phyloP scores from a whole-genome alignment of 208 protist species.

The Tritrichomonas musculus region DNA sequence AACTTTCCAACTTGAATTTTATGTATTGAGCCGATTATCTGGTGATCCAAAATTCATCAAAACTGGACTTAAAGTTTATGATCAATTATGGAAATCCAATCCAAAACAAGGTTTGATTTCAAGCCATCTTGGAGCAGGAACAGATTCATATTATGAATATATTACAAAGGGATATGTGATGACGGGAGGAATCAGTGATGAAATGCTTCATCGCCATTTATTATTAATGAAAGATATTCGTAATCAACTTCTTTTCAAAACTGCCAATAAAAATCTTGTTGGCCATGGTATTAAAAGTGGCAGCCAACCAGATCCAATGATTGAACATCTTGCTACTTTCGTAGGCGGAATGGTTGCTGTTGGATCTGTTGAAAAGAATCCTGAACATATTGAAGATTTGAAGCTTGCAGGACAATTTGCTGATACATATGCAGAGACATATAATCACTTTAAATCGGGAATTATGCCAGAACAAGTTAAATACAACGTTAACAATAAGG shows the following conservation, averaged over 20 bases:
- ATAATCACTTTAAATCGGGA: neutral
- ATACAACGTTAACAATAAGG: neutral
- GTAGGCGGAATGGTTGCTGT: neutral
- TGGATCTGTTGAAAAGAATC: neutral
- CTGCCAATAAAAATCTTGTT: neutral
- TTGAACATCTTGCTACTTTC: neutral
- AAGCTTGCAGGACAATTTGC: neutral
- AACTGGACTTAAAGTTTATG: neutral
- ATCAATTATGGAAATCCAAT: neutral
- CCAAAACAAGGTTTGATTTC: neutral
- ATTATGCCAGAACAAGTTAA: neutral
- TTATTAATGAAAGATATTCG: neutral
- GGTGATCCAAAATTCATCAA: neutral
- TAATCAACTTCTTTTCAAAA: neutral
- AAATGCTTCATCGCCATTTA: neutral
- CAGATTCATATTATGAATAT: slow-evolving; percentile 29
- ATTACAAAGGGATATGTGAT: neutral
- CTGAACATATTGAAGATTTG: neutral
- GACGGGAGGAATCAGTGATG: neutral
- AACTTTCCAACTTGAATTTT: neutral
- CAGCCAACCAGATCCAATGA: no score
- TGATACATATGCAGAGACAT: neutral
- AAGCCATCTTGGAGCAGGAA: neutral
- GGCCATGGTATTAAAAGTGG: neutral
- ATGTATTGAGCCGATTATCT: neutral